Base-by-base conservation (phyloP, 208 protist genomes). In the Trypanosoma mega region DNA sequence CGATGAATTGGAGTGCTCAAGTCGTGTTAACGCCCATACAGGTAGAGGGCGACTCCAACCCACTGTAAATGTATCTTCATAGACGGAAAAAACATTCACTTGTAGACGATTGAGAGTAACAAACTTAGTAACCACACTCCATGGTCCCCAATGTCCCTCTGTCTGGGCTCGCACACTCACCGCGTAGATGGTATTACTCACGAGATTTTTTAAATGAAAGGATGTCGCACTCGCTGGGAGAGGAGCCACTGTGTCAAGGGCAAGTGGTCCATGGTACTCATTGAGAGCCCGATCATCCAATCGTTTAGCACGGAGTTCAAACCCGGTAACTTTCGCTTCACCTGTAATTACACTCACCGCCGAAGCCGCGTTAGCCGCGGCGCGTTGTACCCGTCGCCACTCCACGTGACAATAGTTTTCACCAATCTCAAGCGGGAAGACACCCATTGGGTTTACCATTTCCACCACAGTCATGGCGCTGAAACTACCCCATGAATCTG, bases 361-460 rank as follows among this genome's bases (percentile, higher is more conserved):
- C 21, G 68, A 43, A 27, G 43, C 62, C 18, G 47, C 63, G 37
- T 58, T 46, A 60, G 58, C 62, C 21, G 62, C 37, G 27, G 46
- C 37, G 0, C 66, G 57, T 30, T 68, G 54, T 5, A 77, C 41
- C 2, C 90, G 90, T 24, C 66, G 68, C 89, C 91, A 97, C 48
- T 85, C 78, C 9, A 97, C 60, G 23, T 88, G 52, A 61, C 86
- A 92, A 71, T 94, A 97, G 66, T 94, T 76, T 74, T 97, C 91
- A 33, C 88, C 88, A 56, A 97, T 94, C 74, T 97, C 86, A 36
- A 85, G 61, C 14, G 85, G 87, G 7, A 78, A 39, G 8, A 97
- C 72, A 21, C 62, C 61, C 63, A 96, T 83, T 20, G 80, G 69
- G 34, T 87, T 68, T 24, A 92, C 72, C 26, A 89, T 96, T 66